phyloP scores from a whole-genome alignment of 257 asterid species.

The Fraxinus excelsior region DNA sequence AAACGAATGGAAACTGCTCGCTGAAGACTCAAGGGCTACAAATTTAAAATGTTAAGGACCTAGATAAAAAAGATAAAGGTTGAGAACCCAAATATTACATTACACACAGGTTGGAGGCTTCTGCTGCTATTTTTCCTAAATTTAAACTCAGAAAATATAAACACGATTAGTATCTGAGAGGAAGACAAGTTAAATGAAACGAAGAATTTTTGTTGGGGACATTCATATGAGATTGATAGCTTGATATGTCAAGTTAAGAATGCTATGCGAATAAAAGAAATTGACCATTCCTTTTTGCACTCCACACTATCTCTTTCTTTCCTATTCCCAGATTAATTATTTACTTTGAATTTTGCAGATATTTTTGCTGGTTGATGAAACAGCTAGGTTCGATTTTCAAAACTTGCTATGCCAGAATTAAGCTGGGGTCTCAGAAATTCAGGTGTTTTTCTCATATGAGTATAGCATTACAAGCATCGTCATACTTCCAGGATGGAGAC shows the following conservation, averaged over 20 bases:
- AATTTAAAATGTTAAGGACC: neutral
- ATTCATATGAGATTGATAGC: neutral
- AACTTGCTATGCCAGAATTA: neutral
- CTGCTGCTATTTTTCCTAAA: neutral
- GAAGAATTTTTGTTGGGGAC: neutral
- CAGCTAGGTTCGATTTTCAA: neutral
- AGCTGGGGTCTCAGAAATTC: neutral
- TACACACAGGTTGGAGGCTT: neutral
- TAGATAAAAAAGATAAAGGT: neutral
- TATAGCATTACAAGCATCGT: neutral
- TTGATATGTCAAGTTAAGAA: neutral
- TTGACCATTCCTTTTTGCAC: neutral
- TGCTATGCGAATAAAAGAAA: neutral
- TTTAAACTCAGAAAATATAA: neutral
- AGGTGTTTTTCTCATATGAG: neutral
- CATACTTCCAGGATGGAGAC: neutral
- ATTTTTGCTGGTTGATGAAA: neutral
- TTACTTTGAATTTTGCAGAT: neutral
- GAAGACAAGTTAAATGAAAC: neutral
- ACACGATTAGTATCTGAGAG: neutral
- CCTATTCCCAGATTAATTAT: neutral
- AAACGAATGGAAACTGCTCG: neutral
- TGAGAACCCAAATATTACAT: neutral
- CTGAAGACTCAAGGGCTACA: neutral
- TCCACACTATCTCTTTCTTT: neutral